Conservation (phyloP, 2,329 filamentous ascomycete genomes). For the Metarhizium robertsii region DNA sequence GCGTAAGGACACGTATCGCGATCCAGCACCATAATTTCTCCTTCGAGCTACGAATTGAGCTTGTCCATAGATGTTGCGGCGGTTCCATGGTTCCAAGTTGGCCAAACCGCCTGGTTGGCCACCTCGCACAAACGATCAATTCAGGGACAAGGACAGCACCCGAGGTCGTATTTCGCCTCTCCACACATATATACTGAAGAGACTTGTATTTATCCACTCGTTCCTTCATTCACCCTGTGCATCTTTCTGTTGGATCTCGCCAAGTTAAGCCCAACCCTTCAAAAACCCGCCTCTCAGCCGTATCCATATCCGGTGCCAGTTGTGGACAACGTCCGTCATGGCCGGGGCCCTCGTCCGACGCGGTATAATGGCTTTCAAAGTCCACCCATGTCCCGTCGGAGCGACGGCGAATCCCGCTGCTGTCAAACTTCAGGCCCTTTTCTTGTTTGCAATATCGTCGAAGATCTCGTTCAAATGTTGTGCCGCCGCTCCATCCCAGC, state of each 20-base stretch:
- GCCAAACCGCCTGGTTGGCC: too few relatives aligned
- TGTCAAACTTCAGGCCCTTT: conserved; percentile 78
- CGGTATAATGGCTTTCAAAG: conserved; percentile 40
- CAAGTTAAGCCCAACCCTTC: conserved; percentile 62
- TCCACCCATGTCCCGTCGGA: conserved; percentile 61
- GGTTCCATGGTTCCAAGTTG: too few relatives aligned
- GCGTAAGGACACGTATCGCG: too few relatives aligned
- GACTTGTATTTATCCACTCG: background rate
- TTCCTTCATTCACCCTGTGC: conserved; percentile 42
- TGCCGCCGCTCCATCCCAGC: conserved; percentile 80
- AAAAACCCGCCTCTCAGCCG: conserved; percentile 76
- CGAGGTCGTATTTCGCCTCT: too few relatives aligned
- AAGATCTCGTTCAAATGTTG: conserved; percentile 82
- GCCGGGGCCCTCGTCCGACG: background rate
- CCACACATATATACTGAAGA: background rate
- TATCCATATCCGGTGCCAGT: conserved; percentile 53
- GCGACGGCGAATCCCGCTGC: conserved; percentile 68
- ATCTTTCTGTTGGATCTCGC: conserved; percentile 57
- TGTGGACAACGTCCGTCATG: conserved; percentile 8
- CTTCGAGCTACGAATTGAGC: too few relatives aligned
- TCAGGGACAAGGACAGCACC: too few relatives aligned
- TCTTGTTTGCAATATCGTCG: conserved; percentile 67
- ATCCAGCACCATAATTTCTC: too few relatives aligned
- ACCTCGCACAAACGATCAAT: too few relatives aligned
- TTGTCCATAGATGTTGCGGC: too few relatives aligned